These are phyloP conservation scores for Coemansia sp. DNA, from an alignment of 192 early-diverging fungal species.

Conservation along the genomic window DNA sequence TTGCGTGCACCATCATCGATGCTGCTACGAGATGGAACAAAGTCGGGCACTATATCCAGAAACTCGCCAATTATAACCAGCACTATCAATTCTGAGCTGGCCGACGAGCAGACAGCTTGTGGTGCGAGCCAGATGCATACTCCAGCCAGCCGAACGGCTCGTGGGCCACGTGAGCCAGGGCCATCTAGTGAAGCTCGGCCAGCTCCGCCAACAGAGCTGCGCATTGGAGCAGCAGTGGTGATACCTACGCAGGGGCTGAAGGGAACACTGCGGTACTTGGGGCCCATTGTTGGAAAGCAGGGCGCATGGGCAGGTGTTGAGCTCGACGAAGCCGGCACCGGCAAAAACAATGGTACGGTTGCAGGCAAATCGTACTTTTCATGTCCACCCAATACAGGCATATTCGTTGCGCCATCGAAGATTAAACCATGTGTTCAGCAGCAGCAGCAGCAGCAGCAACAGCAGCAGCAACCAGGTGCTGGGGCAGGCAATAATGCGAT, in stretches of 20 bases:
- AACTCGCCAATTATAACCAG: not conserved
- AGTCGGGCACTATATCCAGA: slow-evolving; percentile 2
- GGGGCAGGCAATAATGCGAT: not conserved
- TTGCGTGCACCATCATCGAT: not conserved
- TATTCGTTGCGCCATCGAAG: slow-evolving; percentile 71
- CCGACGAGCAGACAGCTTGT: not conserved
- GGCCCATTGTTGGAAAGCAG: slow-evolving; percentile 68
- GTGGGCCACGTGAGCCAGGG: not conserved
- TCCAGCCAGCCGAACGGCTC: not conserved
- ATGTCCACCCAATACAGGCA: slow-evolving; percentile 65
- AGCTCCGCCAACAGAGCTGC: slow-evolving; percentile 16
- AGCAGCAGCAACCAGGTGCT: not conserved
- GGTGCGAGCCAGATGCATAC: not conserved
- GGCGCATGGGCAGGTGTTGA: slow-evolving; percentile 81
- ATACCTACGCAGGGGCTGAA: slow-evolving; percentile 59
- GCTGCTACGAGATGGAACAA: not conserved
- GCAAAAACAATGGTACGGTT: slow-evolving; percentile 78
- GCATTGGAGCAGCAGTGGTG: slow-evolving; percentile 59
- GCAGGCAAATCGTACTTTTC: slow-evolving; percentile 67
- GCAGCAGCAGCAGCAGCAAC: too few relatives aligned
- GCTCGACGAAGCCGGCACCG: slow-evolving; percentile 65
- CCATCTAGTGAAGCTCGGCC: not conserved
- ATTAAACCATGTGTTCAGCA: slow-evolving; percentile 14
- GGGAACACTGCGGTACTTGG: slow-evolving; percentile 72
- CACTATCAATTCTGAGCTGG: not conserved